phyloP scores from a whole-genome alignment of 352 stramenopile genomes.

The Globisporangium paroecandrum region DNA sequence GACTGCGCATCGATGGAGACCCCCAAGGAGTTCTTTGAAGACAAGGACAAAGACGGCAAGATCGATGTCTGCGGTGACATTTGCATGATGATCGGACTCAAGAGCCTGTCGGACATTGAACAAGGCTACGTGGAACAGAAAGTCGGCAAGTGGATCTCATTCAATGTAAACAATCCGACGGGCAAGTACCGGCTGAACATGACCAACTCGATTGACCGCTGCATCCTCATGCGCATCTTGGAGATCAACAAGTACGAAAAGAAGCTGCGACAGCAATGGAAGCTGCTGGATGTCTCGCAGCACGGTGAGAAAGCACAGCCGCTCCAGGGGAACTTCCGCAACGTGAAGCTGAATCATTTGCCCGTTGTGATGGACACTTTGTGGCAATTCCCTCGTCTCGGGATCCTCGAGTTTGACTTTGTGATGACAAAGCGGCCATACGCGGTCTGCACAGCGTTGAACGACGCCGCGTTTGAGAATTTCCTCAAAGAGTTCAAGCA shows the following conservation, averaged over 20 bases:
- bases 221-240: constrained; percentile 71
- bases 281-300: constrained; percentile 65
- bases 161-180: constrained; percentile 69
- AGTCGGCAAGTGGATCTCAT: constrained; percentile 77
- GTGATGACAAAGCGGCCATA: constrained; percentile 57
- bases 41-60: constrained; percentile 77
- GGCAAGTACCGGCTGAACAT: constrained; percentile 68
- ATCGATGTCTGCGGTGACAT: constrained; percentile 81
- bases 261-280: constrained; percentile 47
- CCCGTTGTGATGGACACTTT: constrained; percentile 39
- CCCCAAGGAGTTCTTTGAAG: constrained; percentile 68
- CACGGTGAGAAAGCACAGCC: constrained; percentile 36
- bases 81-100: constrained; percentile 68
- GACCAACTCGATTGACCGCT: constrained; percentile 60
- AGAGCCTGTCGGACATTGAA: constrained; percentile 60
- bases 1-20: constrained; percentile 59
- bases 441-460: constrained; percentile 53
- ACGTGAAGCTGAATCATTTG: constrained; percentile 60
- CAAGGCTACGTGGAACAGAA: constrained; percentile 67
- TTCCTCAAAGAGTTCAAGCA: constrained; percentile 81
- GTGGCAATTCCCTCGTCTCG: constrained; percentile 66
- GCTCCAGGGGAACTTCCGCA: constrained; percentile 48
- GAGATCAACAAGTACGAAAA: constrained; percentile 61
- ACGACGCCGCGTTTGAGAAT: constrained; percentile 63
- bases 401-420: constrained; percentile 75